phyloP scores from a whole-genome alignment of 306 rosid genomes.

The Prinsepia uniflora region DNA sequence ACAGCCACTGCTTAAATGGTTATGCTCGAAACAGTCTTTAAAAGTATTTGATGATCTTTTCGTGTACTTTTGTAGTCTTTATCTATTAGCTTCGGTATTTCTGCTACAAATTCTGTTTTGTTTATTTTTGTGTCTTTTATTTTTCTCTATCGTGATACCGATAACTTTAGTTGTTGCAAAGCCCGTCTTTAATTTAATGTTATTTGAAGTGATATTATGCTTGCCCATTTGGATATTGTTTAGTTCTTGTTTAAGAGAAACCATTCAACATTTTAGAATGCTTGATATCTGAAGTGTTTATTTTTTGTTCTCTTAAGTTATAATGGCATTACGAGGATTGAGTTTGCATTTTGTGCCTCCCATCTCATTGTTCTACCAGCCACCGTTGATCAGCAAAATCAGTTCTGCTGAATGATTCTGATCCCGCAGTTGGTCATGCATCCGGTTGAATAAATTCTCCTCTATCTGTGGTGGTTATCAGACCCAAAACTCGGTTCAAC shows the following conservation, averaged over 20 bases:
- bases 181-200: neutral
- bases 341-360: too few relatives aligned
- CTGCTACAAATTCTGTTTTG: constrained; percentile 7
- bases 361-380: too few relatives aligned
- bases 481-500: too few relatives aligned
- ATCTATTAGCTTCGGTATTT: neutral
- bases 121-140: neutral
- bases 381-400: too few relatives aligned
- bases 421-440: too few relatives aligned
- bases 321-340: too few relatives aligned
- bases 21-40: constrained; percentile 8
- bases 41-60: neutral
- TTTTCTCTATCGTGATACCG: neutral
- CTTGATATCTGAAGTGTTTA: too few relatives aligned
- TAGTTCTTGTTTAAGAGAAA: neutral
- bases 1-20: constrained; percentile 41
- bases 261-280: too few relatives aligned
- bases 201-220: constrained; percentile 2
- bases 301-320: too few relatives aligned
- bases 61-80: neutral
- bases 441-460: too few relatives aligned
- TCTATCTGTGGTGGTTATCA: too few relatives aligned
- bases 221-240: neutral
- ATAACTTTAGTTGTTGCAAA: neutral
- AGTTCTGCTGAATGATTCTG: too few relatives aligned